These are phyloP conservation scores for Berberis vulgaris DNA, from an alignment of 164 flowering plant species.

Conservation along the genomic window DNA sequence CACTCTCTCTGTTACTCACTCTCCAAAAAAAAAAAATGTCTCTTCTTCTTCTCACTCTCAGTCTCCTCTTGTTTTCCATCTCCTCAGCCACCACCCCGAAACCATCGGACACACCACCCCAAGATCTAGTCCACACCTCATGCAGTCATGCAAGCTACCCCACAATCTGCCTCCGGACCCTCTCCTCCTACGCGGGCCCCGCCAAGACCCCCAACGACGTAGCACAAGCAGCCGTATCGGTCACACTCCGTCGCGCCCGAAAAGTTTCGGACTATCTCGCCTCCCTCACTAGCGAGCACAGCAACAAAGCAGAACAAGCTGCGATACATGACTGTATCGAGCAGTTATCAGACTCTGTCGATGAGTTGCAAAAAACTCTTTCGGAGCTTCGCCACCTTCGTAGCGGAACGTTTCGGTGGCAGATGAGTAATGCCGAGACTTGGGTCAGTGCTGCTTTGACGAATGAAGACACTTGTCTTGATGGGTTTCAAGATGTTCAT, in stretches of 20 bases:
- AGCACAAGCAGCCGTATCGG: slow-evolving; percentile 55
- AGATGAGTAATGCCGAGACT: slow-evolving; percentile 64
- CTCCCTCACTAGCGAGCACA: not conserved
- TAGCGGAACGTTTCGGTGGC: slow-evolving; percentile 32
- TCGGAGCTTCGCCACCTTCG: slow-evolving; percentile 40
- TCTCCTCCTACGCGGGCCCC: slow-evolving; percentile 42
- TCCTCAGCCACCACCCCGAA: slow-evolving; percentile 4
- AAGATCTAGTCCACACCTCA: slow-evolving; percentile 37
- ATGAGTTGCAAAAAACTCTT: slow-evolving; percentile 39
- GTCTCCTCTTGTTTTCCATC: slow-evolving; percentile 10
- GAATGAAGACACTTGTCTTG: slow-evolving; percentile 70
- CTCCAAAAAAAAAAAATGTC: no score
- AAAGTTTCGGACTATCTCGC: slow-evolving; percentile 29
- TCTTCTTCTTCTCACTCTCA: no score
- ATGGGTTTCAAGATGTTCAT: slow-evolving; percentile 40
- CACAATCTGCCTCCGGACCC: slow-evolving; percentile 47
- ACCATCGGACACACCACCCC: slow-evolving; percentile 2
- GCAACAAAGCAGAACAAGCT: slow-evolving; percentile 18
- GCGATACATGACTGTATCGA: slow-evolving; percentile 60
- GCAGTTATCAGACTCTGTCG: slow-evolving; percentile 51
- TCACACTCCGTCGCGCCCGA: slow-evolving; percentile 42
- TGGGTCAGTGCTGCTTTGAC: slow-evolving; percentile 81
- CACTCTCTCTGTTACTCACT: no score
- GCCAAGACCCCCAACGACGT: slow-evolving; percentile 42
- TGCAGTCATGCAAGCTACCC: slow-evolving; percentile 71